Conservation (phyloP, 441 rosid species). For the Populus trichocarpa region DNA sequence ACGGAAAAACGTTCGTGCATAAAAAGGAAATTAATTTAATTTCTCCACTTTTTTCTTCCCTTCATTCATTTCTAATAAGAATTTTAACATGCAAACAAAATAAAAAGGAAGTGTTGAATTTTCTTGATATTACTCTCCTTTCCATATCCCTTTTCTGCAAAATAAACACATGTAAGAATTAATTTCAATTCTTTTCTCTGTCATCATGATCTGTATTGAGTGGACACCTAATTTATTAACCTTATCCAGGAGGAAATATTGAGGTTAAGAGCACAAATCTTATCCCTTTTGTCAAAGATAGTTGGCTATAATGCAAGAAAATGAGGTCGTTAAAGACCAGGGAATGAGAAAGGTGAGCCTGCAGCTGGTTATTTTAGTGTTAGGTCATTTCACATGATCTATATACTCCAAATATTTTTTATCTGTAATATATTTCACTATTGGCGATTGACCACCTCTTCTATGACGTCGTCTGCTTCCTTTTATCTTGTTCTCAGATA, state of each 20-base stretch:
- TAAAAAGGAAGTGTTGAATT: no score
- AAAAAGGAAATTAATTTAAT: no score
- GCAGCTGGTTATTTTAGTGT: neutral
- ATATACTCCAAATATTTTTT: no score
- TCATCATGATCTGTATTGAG: neutral
- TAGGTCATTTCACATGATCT: no score
- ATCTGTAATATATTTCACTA: no score
- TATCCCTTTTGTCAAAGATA: neutral
- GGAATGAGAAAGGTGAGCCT: neutral
- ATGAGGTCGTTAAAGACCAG: neutral
- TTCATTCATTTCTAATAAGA: no score
- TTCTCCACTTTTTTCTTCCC: neutral
- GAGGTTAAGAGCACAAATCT: neutral
- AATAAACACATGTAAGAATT: no score
- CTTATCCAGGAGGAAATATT: neutral
- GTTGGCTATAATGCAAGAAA: neutral
- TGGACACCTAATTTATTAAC: neutral
- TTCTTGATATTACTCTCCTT: no score
- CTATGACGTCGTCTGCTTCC: neutral
- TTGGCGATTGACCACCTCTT: neutral
- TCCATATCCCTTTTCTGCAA: no score
- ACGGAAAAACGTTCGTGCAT: no score
- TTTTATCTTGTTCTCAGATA: neutral
- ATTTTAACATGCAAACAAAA: no score
- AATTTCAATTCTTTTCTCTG: neutral